Evolutionary conservation across 306 rosid species (phyloP).

Genomic region (Hylodesmum podocarpum): DNA sequence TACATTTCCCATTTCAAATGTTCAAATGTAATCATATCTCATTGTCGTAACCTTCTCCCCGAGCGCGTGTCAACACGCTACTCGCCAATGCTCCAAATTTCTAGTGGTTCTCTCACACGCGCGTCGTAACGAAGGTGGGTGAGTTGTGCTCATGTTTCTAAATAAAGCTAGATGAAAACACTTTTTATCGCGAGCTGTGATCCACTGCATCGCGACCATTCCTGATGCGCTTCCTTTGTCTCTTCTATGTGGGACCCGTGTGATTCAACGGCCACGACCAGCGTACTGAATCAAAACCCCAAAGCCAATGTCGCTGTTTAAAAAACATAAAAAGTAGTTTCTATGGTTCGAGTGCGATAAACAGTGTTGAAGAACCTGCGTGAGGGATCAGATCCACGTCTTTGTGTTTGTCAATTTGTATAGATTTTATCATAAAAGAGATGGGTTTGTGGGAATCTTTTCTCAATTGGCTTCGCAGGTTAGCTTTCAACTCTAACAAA

Average conservation of each 20-base stretch:
- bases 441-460: slow-evolving; percentile 90
- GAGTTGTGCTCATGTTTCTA: background rate
- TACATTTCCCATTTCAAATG: background rate
- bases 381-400: slow-evolving; percentile 32
- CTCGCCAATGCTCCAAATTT: background rate
- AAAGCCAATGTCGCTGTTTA: background rate
- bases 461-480: slow-evolving; percentile 91
- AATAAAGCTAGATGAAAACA: background rate
- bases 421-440: slow-evolving; percentile 23
- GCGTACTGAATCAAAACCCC: background rate
- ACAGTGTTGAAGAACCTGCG: background rate
- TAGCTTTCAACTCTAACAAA: background rate
- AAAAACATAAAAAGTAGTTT: background rate
- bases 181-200: slow-evolving; percentile 3
- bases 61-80: background rate
- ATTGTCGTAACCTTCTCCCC: background rate
- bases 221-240: background rate
- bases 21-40: background rate
- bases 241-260: slow-evolving; percentile 19
- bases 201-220: background rate
- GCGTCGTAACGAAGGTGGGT: background rate
- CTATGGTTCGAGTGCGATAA: slow-evolving; percentile 2
- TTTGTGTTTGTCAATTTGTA: background rate
- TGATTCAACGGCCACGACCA: slow-evolving; percentile 3
- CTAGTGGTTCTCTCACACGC: background rate